A percentile compares a stretch with the other conserved stretches of the same genome.
Conservation (phyloP, 139 green algal genomes). For the Coelastrella sp. region DNA sequence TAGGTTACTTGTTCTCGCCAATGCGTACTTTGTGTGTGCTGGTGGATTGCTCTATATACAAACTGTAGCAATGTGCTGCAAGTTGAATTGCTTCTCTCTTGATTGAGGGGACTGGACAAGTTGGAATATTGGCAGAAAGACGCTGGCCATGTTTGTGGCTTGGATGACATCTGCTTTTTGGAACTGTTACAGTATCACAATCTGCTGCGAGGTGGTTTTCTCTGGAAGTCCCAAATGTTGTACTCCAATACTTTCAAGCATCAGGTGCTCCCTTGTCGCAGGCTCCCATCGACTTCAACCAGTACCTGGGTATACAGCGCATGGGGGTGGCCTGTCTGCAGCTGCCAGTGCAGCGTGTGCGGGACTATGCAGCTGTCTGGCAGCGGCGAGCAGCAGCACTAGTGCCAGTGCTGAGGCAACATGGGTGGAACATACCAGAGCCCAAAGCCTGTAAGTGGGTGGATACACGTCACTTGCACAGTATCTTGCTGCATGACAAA, state of each 20-base stretch:
- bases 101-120: too few relatives aligned
- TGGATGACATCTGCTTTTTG: too few relatives aligned
- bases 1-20: too few relatives aligned
- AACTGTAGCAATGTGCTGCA: not conserved
- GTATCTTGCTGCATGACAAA: not conserved
- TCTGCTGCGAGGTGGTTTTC: too few relatives aligned
- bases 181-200: too few relatives aligned
- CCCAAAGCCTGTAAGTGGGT: slow-evolving; percentile 42
- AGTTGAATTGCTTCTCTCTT: too few relatives aligned
- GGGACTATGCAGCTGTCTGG: slow-evolving; percentile 54
- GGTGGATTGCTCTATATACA: not conserved
- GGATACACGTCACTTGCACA: not conserved
- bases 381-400: slow-evolving; percentile 44
- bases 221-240: too few relatives aligned
- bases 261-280: not conserved
- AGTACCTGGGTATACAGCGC: slow-evolving; percentile 68
- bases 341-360: slow-evolving; percentile 51
- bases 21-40: not conserved
- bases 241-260: too few relatives aligned
- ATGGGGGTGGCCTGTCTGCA: slow-evolving; percentile 63
- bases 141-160: too few relatives aligned
- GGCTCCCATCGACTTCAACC: slow-evolving; percentile 69
- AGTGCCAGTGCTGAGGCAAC: slow-evolving; percentile 25
- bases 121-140: too few relatives aligned
- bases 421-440: slow-evolving; percentile 46